phyloP scores from a whole-genome alignment of 129 eudicot genomes.

The Escallonia rubra region DNA sequence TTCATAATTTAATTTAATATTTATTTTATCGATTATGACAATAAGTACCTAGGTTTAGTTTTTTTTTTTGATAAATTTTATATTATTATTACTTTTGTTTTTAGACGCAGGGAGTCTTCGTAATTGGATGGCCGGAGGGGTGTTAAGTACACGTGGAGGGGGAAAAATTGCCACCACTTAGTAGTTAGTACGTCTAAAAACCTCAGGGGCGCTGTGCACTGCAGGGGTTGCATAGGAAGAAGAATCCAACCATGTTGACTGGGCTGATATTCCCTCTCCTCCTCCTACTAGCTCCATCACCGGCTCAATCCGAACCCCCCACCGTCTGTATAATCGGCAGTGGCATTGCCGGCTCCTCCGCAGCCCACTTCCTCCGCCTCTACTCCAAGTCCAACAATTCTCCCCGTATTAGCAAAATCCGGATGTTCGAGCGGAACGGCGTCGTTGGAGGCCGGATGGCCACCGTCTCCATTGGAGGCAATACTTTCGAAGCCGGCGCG shows the following conservation, averaged over 20 bases:
- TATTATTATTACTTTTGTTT: no score
- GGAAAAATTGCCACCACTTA: no score
- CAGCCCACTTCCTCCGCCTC: slow-evolving; percentile 84
- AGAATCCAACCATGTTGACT: slow-evolving; percentile 13
- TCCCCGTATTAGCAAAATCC: slow-evolving; percentile 25
- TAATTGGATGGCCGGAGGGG: no score
- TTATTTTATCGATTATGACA: no score
- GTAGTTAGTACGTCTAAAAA: no score
- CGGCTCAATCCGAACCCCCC: slow-evolving; percentile 15
- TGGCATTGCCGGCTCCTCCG: slow-evolving; percentile 90
- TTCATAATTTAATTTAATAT: no score
- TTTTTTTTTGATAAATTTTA: no score
- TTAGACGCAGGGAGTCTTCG: no score
- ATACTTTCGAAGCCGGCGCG: slow-evolving; percentile 92
- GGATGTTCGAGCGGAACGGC: slow-evolving; percentile 60
- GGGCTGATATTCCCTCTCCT: slow-evolving; percentile 17
- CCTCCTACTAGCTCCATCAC: slow-evolving; percentile 13
- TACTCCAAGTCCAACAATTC: slow-evolving; percentile 10
- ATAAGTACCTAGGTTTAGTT: no score
- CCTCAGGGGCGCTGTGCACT: no score
- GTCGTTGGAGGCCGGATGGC: slow-evolving; percentile 97
- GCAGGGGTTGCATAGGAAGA: neutral
- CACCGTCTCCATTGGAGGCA: slow-evolving; percentile 62
- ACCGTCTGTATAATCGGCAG: slow-evolving; percentile 80
- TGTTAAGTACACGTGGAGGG: no score